Base-by-base conservation (phyloP, 2,329 filamentous ascomycete species). In the Grosmannia serpens region DNA sequence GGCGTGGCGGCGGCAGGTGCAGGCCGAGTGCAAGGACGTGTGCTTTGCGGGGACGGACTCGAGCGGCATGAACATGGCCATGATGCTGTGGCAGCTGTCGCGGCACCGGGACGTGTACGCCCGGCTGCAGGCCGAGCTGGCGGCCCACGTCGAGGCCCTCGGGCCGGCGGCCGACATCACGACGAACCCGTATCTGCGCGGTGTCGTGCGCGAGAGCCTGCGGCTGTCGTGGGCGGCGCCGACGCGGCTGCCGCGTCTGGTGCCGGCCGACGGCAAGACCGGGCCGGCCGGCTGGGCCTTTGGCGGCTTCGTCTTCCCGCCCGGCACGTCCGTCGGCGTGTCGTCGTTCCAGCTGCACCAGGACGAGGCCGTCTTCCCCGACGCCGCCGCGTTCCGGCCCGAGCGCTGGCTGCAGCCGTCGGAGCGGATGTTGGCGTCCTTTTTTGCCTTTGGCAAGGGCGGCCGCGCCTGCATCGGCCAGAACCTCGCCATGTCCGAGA, bases 301-400 rank as follows among this genome's bases (percentile, higher is more conserved):
- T 24, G n/a, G 63, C 49, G 66, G 63, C 24, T 61, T 62, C 47
- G 22, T 50, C 9, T 64, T 69, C 13, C 65, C 66, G 0, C 56
- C 64, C 10, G 62, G 62, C n/a, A 65, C 65, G 0, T 51, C 60
- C 0, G 67, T 68, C 2, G 61, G 63, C n/a, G 63, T 66, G 29
- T 56, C 63, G 8, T 60, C 65, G 0, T 61, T 61, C 31, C 52
- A 60, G 52, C 51, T 63, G 26, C 64, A 65, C 52, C 62, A 64
- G 52, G 60, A 67, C 31, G 55, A 61, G 11, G 22, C 22, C 5
- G 56, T 65, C 20, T 67, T 64, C 56, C 60, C 62, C 0, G 56
- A 66, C 3, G 49, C 63, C 5, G n/a, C 46, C 4, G 15, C 29
- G 15, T 65, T 65, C 44, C 31, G 22, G 5, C 66, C 64, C 3